Evolutionary conservation across 2,329 filamentous ascomycete genomes (phyloP), one percentile per base, ranked within the genome.

Genomic region (Colletotrichum nymphaeae): DNA sequence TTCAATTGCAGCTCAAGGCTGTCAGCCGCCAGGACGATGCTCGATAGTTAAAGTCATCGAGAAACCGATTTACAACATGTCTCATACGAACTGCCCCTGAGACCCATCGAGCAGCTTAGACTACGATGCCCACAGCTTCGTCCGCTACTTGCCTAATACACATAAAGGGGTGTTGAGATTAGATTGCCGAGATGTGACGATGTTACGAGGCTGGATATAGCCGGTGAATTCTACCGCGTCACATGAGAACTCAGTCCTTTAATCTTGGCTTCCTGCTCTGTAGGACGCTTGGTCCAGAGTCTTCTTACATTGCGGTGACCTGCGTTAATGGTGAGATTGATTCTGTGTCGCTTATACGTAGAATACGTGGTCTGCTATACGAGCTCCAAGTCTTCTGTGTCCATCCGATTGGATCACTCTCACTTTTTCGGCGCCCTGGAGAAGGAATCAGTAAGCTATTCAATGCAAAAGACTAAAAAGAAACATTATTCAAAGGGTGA

Each of bases 221-320:
- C 68, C 68, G 68, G 68, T 46, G 26, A 14, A 24, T 67, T 67
- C 19, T 56, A 16, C 63, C 68, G 59, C 24, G 26, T 64, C n/a
- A 57, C 59, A 26, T 7, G 52, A 28, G 16, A 12, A 24, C 12
- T 11, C 4, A 14, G 28, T 9, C 58, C 32, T 7, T 42, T 42
- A 7, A 28, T 42, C 26, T 30, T 42, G 24, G 56, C 42, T 5
- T 11, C 7, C 28, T 19, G 42, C 19, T 4, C n/a, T 1, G 16
- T 49, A n/a, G 16, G 37, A 19, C 7, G 19, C 42, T 19, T 19
- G 19, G 7, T 19, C 0, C 19, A 19, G 42, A 49, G 37, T 42
- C 26, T 26, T 26, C 26, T 26, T 26, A 26, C 26, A 26, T 26
- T 26, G 3, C 26, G 26, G 26, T 26, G 26, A 26, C 26, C 26